Evolutionary conservation across 2,329 filamentous ascomycete species (phyloP).

Genomic region (Neonectria faginata): DNA sequence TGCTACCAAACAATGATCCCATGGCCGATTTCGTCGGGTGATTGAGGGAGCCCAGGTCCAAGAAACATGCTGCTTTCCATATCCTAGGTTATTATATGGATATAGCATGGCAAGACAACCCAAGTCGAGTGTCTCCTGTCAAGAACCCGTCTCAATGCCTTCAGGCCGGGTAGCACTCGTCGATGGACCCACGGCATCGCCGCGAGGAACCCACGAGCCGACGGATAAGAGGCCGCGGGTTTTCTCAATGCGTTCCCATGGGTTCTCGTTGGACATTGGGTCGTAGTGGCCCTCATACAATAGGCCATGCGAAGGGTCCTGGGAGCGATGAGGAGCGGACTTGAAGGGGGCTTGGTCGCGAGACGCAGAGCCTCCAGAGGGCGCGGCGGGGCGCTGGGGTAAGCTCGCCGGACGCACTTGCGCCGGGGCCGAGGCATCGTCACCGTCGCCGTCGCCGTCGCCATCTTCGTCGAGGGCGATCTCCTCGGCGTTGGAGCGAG

Average conservation of each 20-base stretch:
- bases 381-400: conserved; percentile 48
- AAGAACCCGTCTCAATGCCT: neutral
- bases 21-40: conserved; percentile 12
- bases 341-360: conserved; percentile 15
- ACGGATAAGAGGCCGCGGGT: conserved; percentile 55
- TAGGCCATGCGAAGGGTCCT: conserved; percentile 42
- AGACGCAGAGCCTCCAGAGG: conserved; percentile 18
- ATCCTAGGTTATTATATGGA: neutral
- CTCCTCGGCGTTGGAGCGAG: conserved; percentile 56
- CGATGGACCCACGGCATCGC: conserved; percentile 14
- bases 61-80: neutral
- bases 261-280: conserved; percentile 76
- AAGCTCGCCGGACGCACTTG: conserved; percentile 50
- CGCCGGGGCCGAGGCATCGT: conserved; percentile 30
- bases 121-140: neutral
- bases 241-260: conserved; percentile 72
- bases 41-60: neutral
- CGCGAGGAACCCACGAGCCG: conserved; percentile 58
- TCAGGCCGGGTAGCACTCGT: conserved; percentile 32
- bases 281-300: conserved; percentile 79
- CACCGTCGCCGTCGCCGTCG: conserved; percentile 42
- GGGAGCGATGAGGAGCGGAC: conserved; percentile 25
- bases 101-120: neutral
- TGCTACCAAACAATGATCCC: neutral
- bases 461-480: conserved; percentile 58